Conservation (phyloP, 208 protist genomes). For the Wallacemonas collosoma region DNA sequence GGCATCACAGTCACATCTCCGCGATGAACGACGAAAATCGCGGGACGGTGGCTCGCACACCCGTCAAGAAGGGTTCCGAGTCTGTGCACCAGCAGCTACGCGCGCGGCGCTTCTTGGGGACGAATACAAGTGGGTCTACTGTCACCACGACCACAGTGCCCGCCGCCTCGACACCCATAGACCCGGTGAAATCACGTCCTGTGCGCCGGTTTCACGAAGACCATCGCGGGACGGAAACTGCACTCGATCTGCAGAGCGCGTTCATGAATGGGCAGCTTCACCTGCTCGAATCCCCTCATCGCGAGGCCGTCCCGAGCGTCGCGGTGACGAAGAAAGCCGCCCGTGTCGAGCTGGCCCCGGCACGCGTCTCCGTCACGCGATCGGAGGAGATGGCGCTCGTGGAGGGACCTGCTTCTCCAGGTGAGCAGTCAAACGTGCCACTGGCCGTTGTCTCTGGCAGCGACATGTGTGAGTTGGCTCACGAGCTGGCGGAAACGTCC, state of each 20-base stretch:
- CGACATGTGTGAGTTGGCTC: neutral
- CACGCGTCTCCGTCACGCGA: neutral
- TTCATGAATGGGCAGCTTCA: slow-evolving; percentile 3
- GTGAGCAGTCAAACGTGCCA: neutral
- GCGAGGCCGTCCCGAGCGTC: neutral
- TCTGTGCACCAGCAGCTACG: slow-evolving; percentile 11
- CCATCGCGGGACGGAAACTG: neutral
- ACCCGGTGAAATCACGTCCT: slow-evolving; percentile 9
- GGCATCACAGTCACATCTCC: neutral
- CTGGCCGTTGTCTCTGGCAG: neutral
- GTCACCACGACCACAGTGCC: neutral
- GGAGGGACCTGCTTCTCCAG: neutral
- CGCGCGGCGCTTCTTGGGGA: slow-evolving; percentile 5
- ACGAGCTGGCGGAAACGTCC: neutral
- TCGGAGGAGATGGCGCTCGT: slow-evolving; percentile 10
- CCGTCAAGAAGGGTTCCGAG: slow-evolving; percentile 13
- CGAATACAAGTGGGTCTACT: neutral
- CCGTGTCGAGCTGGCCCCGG: slow-evolving; percentile 7
- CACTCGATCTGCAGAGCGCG: neutral
- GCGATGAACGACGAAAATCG: neutral
- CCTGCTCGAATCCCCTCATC: neutral
- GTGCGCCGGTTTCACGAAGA: neutral
- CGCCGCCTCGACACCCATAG: slow-evolving; percentile 5
- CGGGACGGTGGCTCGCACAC: slow-evolving; percentile 8
- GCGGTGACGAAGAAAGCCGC: neutral